phyloP scores from a whole-genome alignment of 306 rosid species.

The Acmispon strigosus region DNA sequence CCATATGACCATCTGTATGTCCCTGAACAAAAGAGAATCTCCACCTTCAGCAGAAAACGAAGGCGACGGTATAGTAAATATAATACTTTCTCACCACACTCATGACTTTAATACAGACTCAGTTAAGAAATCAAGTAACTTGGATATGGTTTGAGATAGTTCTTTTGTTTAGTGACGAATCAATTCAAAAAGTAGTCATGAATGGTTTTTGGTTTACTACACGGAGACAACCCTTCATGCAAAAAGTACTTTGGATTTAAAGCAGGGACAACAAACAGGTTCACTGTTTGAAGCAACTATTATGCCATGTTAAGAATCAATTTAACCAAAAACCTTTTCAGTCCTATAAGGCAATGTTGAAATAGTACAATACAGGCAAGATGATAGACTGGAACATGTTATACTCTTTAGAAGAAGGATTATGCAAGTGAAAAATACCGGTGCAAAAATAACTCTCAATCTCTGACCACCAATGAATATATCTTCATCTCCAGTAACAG shows the following conservation, averaged over 20 bases:
- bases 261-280: conserved; percentile 12
- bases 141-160: neutral
- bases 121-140: conserved; percentile 18
- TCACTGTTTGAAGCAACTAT: neutral
- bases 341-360: neutral
- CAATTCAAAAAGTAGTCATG: neutral
- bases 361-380: neutral
- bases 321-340: conserved; percentile 1
- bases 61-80: neutral
- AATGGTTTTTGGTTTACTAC: neutral
- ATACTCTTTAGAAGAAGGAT: conserved; percentile 4
- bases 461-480: conserved; percentile 63
- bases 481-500: conserved; percentile 61
- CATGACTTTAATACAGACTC: neutral
- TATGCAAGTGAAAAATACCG: conserved; percentile 39
- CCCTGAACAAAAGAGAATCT: conserved; percentile 43
- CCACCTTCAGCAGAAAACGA: conserved; percentile 16
- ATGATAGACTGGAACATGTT: neutral
- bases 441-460: conserved; percentile 57
- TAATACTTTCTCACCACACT: neutral
- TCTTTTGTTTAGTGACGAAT: neutral
- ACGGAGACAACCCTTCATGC: neutral
- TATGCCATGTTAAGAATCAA: neutral
- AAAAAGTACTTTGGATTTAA: neutral
- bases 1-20: conserved; percentile 96